Evolutionary conservation across 2,329 filamentous ascomycete genomes (phyloP).

Genomic region (Colletotrichum echinochloae): DNA sequence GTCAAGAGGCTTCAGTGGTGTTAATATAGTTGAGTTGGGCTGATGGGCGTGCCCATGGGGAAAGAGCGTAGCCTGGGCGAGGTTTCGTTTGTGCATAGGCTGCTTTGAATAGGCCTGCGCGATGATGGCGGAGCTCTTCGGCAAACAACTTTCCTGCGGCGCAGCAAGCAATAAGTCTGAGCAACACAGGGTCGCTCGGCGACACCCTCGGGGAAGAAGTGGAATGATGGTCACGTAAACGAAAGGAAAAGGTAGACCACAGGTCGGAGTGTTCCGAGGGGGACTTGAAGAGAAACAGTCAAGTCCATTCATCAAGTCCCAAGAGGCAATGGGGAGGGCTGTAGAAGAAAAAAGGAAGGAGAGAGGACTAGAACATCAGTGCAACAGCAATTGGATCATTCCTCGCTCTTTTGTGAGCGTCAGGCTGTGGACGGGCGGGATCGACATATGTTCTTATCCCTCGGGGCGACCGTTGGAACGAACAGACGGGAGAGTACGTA

Average conservation of each 20-base stretch:
- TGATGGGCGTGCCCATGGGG: slow-evolving; percentile 24
- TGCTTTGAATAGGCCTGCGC: slow-evolving; percentile 28
- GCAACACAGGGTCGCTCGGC: slow-evolving; percentile 17
- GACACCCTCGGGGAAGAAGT: slow-evolving; percentile 16
- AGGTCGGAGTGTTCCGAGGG: neutral
- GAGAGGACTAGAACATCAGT: slow-evolving; percentile 7
- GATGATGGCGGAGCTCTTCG: neutral
- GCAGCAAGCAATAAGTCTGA: slow-evolving; percentile 16
- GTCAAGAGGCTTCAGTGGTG: neutral
- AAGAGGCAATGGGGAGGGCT: neutral
- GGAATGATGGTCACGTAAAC: slow-evolving; percentile 10
- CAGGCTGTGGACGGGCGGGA: slow-evolving; percentile 22
- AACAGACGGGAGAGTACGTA: slow-evolving; percentile 32
- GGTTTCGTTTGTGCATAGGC: slow-evolving; percentile 6
- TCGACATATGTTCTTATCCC: slow-evolving; percentile 34
- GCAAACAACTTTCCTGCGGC: slow-evolving; percentile 16
- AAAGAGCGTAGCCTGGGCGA: neutral
- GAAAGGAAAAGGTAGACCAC: neutral
- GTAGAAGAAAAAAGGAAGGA: neutral
- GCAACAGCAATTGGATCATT: slow-evolving; percentile 14
- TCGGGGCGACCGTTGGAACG: slow-evolving; percentile 27
- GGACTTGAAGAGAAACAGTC: neutral
- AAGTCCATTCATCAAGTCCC: neutral
- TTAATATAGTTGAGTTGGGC: slow-evolving; percentile 7
- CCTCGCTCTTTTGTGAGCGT: slow-evolving; percentile 8